Percentiles rank a stretch among this genome's conserved stretches.
Conservation (phyloP, 257 asterid species). For the Gentiana dahurica region DNA sequence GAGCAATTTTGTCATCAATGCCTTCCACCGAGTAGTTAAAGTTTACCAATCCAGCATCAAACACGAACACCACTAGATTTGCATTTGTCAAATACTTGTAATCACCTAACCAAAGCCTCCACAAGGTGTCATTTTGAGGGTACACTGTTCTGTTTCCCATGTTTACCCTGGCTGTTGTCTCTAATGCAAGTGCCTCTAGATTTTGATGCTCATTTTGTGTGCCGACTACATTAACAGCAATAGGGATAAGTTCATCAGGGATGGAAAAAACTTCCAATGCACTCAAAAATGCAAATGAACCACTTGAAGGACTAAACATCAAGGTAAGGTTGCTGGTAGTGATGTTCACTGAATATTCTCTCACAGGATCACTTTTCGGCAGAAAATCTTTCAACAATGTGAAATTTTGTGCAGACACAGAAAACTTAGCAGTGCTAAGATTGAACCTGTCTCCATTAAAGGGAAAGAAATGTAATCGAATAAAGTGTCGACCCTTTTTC, state of each 20-base stretch:
- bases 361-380: slow-evolving; percentile 19
- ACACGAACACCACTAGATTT: slow-evolving; percentile 10
- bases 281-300: slow-evolving; percentile 28
- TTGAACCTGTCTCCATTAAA: slow-evolving; percentile 12
- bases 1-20: slow-evolving; percentile 17
- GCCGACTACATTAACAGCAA: slow-evolving; percentile 6
- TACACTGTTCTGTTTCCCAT: slow-evolving; percentile 27
- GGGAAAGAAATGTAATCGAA: slow-evolving; percentile 30
- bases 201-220: slow-evolving; percentile 1
- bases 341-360: slow-evolving; percentile 24
- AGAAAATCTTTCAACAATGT: slow-evolving; percentile 26
- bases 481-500: slow-evolving; percentile 23
- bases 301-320: slow-evolving; percentile 18
- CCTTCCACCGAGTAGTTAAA: slow-evolving; percentile 21
- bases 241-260: slow-evolving; percentile 30
- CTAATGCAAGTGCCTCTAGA: slow-evolving; percentile 20
- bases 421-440: slow-evolving; percentile 20
- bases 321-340: slow-evolving; percentile 15
- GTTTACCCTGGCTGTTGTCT: slow-evolving; percentile 25
- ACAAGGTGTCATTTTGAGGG: slow-evolving; percentile 27
- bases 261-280: slow-evolving; percentile 27
- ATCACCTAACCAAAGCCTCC: slow-evolving; percentile 30
- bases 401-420: slow-evolving; percentile 23
- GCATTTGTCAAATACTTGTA: slow-evolving; percentile 1
- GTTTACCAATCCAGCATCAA: slow-evolving; percentile 12